Evolutionary conservation across 2,329 filamentous ascomycete genomes (phyloP).

Genomic region (Myriangium duriaei): DNA sequence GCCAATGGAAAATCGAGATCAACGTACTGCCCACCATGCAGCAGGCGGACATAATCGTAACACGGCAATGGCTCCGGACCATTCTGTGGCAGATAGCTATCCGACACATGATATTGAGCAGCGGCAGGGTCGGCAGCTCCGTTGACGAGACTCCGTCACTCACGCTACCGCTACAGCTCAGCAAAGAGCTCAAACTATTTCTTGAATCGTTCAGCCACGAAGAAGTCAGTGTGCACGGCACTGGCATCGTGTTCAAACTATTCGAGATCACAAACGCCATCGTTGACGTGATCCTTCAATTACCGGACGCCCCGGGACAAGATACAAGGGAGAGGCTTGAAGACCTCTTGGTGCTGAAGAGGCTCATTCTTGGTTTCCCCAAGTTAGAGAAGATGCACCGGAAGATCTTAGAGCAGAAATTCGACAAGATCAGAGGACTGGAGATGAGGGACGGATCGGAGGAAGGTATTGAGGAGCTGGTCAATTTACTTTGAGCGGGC

Average conservation of each 20-base stretch:
- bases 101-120: conserved; percentile 32
- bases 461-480: conserved; percentile 5
- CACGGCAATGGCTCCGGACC: conserved; percentile 37
- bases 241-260: conserved; percentile 45
- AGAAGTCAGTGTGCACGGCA: conserved; percentile 43
- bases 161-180: conserved; percentile 33
- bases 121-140: conserved; percentile 17
- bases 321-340: conserved; percentile 38
- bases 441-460: conserved; percentile 1
- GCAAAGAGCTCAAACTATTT: conserved; percentile 31
- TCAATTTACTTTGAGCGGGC: conserved; percentile 3
- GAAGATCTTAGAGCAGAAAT: conserved; percentile 12
- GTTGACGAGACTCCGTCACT: conserved; percentile 24
- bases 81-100: conserved; percentile 39
- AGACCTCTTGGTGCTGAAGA: conserved; percentile 29
- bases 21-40: conserved; percentile 28
- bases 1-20: conserved; percentile 31
- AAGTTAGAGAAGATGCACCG: conserved; percentile 10
- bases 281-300: conserved; percentile 43
- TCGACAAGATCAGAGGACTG: conserved; percentile 11
- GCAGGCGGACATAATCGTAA: conserved; percentile 38
- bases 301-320: conserved; percentile 34
- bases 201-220: conserved; percentile 30
- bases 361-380: conserved; percentile 13
- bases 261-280: conserved; percentile 50